phyloP scores from a whole-genome alignment of 495 filamentous ascomycete species.

The Evernia prunastri region DNA sequence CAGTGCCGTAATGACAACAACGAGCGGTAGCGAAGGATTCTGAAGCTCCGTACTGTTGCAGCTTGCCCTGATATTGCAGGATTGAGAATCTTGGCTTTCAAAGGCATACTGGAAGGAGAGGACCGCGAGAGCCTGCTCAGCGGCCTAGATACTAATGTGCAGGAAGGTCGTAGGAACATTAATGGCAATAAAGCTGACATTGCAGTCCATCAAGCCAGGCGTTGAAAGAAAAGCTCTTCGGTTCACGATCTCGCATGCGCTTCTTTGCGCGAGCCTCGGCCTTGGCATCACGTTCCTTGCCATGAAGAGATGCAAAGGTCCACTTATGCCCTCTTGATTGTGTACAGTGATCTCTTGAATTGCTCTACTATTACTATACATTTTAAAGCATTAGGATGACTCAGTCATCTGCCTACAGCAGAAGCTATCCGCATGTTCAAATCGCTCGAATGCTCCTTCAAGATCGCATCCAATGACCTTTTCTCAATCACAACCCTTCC shows the following conservation, averaged over 20 bases:
- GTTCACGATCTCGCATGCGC: neutral
- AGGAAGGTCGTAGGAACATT: conserved; percentile 50
- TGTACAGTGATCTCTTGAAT: no score
- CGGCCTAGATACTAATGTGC: conserved; percentile 41
- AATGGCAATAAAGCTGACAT: conserved; percentile 27
- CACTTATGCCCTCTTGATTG: no score
- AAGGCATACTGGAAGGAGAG: conserved; percentile 60
- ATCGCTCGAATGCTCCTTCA: conserved; percentile 71
- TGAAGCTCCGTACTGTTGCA: conserved; percentile 33
- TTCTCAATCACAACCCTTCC: conserved; percentile 83
- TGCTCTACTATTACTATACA: no score
- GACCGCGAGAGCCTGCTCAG: conserved; percentile 51
- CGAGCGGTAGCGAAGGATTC: conserved; percentile 10
- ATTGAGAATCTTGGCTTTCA: conserved; percentile 74
- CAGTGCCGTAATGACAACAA: neutral
- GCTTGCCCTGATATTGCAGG: conserved; percentile 49
- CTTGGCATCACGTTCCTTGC: no score
- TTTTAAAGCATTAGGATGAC: no score
- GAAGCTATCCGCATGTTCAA: conserved; percentile 34
- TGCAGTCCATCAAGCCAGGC: neutral
- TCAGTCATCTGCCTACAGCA: conserved; percentile 14
- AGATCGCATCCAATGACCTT: conserved; percentile 65
- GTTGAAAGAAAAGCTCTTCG: neutral
- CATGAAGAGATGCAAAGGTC: no score
- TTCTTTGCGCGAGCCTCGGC: conserved; percentile 16